phyloP scores from a whole-genome alignment of 2,329 filamentous ascomycete species.

The Talaromyces funiculosus region DNA sequence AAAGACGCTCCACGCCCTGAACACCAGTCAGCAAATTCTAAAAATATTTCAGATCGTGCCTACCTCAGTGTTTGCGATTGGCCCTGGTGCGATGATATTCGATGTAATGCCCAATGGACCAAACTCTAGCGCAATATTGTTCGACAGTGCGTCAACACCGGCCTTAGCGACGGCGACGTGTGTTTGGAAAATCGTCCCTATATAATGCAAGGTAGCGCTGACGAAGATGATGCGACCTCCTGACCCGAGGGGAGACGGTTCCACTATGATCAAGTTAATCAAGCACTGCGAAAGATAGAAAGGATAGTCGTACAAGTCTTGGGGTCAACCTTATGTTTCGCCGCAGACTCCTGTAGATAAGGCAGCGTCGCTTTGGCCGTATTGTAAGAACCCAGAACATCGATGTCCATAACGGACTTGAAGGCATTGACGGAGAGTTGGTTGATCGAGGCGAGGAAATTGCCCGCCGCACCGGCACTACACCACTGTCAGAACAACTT shows the following conservation, averaged over 20 bases:
- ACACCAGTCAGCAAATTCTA: not conserved
- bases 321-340: slow-evolving; percentile 55
- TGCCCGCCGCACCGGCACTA: slow-evolving; percentile 89
- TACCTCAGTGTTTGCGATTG: slow-evolving; percentile 73
- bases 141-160: slow-evolving; percentile 77
- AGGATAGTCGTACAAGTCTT: slow-evolving; percentile 40
- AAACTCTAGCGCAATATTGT: slow-evolving; percentile 78
- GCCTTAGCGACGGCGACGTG: slow-evolving; percentile 93
- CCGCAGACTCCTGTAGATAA: slow-evolving; percentile 69
- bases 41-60: too few species aligned
- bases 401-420: slow-evolving; percentile 93
- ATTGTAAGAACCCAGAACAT: slow-evolving; percentile 89
- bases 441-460: slow-evolving; percentile 83
- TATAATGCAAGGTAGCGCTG: slow-evolving; percentile 87
- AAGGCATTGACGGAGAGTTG: slow-evolving; percentile 83
- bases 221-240: slow-evolving; percentile 85
- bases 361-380: slow-evolving; percentile 88
- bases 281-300: not conserved
- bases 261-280: slow-evolving; percentile 14
- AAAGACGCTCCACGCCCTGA: slow-evolving; percentile 60
- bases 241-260: slow-evolving; percentile 47
- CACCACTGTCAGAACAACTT: not conserved
- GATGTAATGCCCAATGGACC: slow-evolving; percentile 80
- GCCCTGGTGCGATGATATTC: slow-evolving; percentile 84
- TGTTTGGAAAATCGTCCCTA: slow-evolving; percentile 74